Percentiles rank a stretch among this genome's conserved stretches.
Conservation (phyloP, 164 flowering plant genomes). For the Santalum album region DNA sequence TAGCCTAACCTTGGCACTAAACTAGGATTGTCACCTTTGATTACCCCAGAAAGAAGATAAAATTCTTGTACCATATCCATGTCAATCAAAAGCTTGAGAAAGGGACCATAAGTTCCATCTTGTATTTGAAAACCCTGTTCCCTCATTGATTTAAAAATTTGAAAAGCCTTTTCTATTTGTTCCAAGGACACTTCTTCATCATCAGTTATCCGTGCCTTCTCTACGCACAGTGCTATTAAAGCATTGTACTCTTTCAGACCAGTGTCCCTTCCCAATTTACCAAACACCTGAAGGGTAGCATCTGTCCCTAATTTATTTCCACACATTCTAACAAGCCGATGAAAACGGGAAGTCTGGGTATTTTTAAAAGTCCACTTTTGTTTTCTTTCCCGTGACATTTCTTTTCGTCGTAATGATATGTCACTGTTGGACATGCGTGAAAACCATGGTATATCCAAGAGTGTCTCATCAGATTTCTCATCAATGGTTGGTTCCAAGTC, state of each 20-base stretch:
- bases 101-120: conserved; percentile 61
- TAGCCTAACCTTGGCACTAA: conserved; percentile 54
- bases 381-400: conserved; percentile 50
- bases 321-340: conserved; percentile 34
- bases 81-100: conserved; percentile 59
- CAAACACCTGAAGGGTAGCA: conserved; percentile 39
- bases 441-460: conserved; percentile 43
- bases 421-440: conserved; percentile 8
- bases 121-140: conserved; percentile 59
- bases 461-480: conserved; percentile 11
- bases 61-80: conserved; percentile 62
- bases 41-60: conserved; percentile 28
- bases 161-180: conserved; percentile 41
- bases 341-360: conserved; percentile 29
- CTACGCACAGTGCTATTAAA: conserved; percentile 40
- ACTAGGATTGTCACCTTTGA: conserved; percentile 36
- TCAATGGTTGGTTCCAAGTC: conserved; percentile 7
- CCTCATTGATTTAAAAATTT: conserved; percentile 38
- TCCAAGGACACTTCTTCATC: conserved; percentile 40
- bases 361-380: conserved; percentile 46
- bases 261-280: conserved; percentile 53
- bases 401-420: conserved; percentile 38
- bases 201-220: conserved; percentile 38
- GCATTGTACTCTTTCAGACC: conserved; percentile 64
- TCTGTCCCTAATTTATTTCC: conserved; percentile 49